Base-by-base conservation (phyloP, 2,329 filamentous ascomycete species). In the Sclerotiophoma versabilis region DNA sequence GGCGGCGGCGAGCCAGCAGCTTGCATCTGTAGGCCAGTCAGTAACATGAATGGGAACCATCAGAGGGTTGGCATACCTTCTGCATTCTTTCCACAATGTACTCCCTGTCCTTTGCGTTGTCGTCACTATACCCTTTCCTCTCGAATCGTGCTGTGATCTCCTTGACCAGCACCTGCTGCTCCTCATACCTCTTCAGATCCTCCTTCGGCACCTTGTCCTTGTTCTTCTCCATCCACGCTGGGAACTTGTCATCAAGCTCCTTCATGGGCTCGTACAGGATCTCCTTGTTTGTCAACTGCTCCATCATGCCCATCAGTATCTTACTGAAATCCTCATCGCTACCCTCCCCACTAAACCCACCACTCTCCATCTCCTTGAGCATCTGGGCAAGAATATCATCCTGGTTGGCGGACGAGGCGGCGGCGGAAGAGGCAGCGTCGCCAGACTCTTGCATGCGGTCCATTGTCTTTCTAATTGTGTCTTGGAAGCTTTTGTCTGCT, bases 231-330 rank as follows among this genome's bases (percentile, higher is more conserved):
- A 99, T 82, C 93, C 95, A 99, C 2, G 78, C 86, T 0, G 93
- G 93, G 71, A 95, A 99, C 76, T 97, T 98, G 47, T 91, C 89
- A 74, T 96, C 80, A 41, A 99, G 80, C 77, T 99, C 95, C 80
- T 96, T 96, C 92, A 99, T 97, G 2, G 95, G 95, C 78, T 99
- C 93, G 73, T 98, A 98, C 44, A 99, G 78, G 59, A 99, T 97
- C 65, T 98, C 95, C 80, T 96, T 98, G 76, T 96, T 96, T 3
- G 95, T 98, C 59, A 99, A 83, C 76, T 99, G 93, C 78, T 98
- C 92, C 93, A 99, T 98, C 92, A 98, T 96, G 48, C 90, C 91
- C 83, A 96, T 86, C 55, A 99, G 84, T 87, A 98, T 92, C 78
- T 96, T 93, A 52, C 91, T 92, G 68, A 98, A 90, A 65, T 96